Evolutionary conservation across 257 asterid species (phyloP).

Genomic region (Scutellaria galericulata): DNA sequence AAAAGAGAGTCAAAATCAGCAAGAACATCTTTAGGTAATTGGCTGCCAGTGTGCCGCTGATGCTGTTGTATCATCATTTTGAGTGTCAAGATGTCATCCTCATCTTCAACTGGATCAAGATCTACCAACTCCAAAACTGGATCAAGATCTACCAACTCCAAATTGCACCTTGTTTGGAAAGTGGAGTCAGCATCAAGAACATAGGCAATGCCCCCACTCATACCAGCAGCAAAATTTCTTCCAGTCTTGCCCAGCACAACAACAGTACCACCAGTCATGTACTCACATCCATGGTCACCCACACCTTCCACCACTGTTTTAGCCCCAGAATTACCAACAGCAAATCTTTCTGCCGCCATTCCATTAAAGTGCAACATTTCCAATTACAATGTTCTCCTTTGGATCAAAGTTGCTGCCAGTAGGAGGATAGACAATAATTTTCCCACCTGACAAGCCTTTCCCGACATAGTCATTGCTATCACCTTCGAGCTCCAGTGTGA

Average conservation of each 20-base stretch:
- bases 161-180: slow-evolving; percentile 78
- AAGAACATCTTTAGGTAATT: slow-evolving; percentile 80
- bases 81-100: slow-evolving; percentile 79
- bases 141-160: slow-evolving; percentile 92
- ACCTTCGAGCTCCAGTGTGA: too few species aligned
- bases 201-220: slow-evolving; percentile 98
- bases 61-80: slow-evolving; percentile 98
- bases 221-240: slow-evolving; percentile 98
- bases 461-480: too few species aligned
- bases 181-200: slow-evolving; percentile 79
- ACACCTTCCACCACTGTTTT: slow-evolving; percentile 98
- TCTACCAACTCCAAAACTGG: too few species aligned
- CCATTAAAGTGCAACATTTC: slow-evolving; percentile 97
- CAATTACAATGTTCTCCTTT: slow-evolving; percentile 91
- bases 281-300: slow-evolving; percentile 99
- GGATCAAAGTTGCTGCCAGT: slow-evolving; percentile 87
- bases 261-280: slow-evolving; percentile 97
- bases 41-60: slow-evolving; percentile 92
- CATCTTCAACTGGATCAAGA: slow-evolving; percentile 89
- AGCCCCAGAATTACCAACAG: slow-evolving; percentile 97
- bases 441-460: too few species aligned
- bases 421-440: slow-evolving; percentile 97
- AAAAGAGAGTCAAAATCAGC: slow-evolving; percentile 70
- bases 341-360: slow-evolving; percentile 99
- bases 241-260: slow-evolving; percentile 95